A percentile compares a stretch with the other conserved stretches of the same genome.
Conservation (phyloP, 2,329 filamentous ascomycete species). For the Curvularia sp. region DNA sequence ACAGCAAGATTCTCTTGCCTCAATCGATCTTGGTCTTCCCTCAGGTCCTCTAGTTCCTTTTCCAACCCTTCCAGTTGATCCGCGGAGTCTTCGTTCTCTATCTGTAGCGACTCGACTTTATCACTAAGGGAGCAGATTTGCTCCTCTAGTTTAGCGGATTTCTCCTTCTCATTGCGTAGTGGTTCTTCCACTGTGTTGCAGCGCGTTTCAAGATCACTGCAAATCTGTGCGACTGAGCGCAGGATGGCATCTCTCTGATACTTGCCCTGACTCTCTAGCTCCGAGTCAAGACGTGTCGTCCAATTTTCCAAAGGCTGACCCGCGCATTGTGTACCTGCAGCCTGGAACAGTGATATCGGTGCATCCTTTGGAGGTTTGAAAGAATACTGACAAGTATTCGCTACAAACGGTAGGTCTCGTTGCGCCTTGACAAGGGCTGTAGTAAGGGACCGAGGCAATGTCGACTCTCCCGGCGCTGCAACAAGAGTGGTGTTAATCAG, state of each 20-base stretch:
- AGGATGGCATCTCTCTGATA: slow-evolving; percentile 58
- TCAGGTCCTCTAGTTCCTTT: slow-evolving; percentile 48
- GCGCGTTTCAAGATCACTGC: slow-evolving; percentile 62
- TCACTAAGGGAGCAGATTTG: slow-evolving; percentile 43
- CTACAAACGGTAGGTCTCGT: slow-evolving; percentile 22
- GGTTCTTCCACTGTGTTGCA: slow-evolving; percentile 64
- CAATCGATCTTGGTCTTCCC: slow-evolving; percentile 35
- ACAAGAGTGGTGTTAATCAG: slow-evolving; percentile 37
- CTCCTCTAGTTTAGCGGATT: slow-evolving; percentile 42
- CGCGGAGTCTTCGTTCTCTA: slow-evolving; percentile 32
- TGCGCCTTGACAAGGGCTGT: slow-evolving; percentile 41
- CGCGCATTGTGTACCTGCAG: slow-evolving; percentile 49
- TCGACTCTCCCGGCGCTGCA: slow-evolving; percentile 22
- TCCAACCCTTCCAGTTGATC: slow-evolving; percentile 48
- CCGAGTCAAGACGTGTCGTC: slow-evolving; percentile 55
- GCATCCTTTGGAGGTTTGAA: neutral
- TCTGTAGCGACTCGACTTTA: slow-evolving; percentile 47
- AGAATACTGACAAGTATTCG: slow-evolving; percentile 29
- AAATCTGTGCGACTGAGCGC: slow-evolving; percentile 60
- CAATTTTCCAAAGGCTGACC: slow-evolving; percentile 54
- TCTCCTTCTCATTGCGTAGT: slow-evolving; percentile 55
- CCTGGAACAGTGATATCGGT: slow-evolving; percentile 45
- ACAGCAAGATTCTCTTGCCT: slow-evolving; percentile 48
- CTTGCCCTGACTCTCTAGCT: slow-evolving; percentile 50
- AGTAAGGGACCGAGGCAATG: slow-evolving; percentile 27